These are phyloP conservation scores for Fusarium tricinctum DNA, from an alignment of 2,329 filamentous ascomycete genomes.

Conservation along the genomic window DNA sequence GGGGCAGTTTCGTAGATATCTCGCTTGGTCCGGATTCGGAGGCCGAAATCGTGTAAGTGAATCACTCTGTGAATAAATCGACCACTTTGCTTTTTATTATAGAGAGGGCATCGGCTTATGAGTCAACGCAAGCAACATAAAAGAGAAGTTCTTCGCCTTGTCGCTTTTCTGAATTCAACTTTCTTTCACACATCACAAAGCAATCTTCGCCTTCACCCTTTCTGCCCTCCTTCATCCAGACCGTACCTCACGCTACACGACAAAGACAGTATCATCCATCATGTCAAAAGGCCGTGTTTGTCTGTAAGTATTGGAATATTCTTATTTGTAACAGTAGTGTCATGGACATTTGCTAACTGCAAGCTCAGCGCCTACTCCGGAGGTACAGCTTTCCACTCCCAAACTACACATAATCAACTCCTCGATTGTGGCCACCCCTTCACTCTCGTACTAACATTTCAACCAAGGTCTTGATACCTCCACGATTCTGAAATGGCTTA, in stretches of 20 bases:
- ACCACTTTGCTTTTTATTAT: slow-evolving; percentile 6
- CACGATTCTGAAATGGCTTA: slow-evolving; percentile 58
- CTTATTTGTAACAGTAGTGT: neutral
- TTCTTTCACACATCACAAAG: neutral
- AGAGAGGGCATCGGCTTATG: neutral
- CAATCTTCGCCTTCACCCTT: neutral
- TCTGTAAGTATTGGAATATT: slow-evolving; percentile 15
- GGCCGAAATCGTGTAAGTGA: slow-evolving; percentile 22
- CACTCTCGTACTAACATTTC: neutral
- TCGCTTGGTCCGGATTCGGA: slow-evolving; percentile 16
- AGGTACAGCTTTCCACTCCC: slow-evolving; percentile 12
- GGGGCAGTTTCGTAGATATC: neutral
- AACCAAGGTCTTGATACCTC: slow-evolving; percentile 58
- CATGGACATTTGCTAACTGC: slow-evolving; percentile 1
- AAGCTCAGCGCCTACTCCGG: slow-evolving; percentile 29
- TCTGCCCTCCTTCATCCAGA: neutral
- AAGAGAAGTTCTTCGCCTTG: neutral
- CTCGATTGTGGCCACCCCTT: neutral
- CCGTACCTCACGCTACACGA: neutral
- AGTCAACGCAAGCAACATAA: slow-evolving; percentile 7
- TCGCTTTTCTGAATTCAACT: neutral
- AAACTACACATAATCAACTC: neutral
- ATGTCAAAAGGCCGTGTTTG: slow-evolving; percentile 40
- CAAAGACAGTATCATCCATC: neutral
- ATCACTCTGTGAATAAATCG: slow-evolving; percentile 9